Evolutionary conservation across 2,329 filamentous ascomycete genomes (phyloP).

Genomic region (Pseudogymnoascus sp.): DNA sequence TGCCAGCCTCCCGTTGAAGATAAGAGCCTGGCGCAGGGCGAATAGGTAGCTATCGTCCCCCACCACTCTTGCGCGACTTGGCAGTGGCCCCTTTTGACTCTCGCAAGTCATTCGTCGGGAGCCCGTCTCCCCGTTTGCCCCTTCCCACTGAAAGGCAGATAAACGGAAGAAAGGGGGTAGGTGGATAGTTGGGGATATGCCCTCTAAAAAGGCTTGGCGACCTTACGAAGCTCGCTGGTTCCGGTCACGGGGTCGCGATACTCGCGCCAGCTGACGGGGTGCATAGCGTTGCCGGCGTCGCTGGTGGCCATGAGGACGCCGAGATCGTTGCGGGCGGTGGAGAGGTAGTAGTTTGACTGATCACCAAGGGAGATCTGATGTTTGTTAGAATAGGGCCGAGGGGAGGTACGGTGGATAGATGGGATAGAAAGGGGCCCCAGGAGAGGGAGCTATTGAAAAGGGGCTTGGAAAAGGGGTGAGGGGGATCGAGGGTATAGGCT

Average conservation of each 20-base stretch:
- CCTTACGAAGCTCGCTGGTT: slow-evolving; percentile 71
- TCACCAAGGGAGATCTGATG: slow-evolving; percentile 76
- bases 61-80: neutral
- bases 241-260: slow-evolving; percentile 79
- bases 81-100: neutral
- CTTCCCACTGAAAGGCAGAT: neutral
- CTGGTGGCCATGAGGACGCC: slow-evolving; percentile 91
- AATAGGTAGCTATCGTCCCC: neutral
- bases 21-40: neutral
- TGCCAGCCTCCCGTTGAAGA: neutral
- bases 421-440: neutral
- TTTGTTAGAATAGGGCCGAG: neutral
- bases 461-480: neutral
- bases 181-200: neutral
- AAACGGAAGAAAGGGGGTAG: neutral
- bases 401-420: neutral
- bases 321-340: slow-evolving; percentile 81
- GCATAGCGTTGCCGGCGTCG: slow-evolving; percentile 82
- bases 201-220: slow-evolving; percentile 78
- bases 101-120: neutral
- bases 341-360: slow-evolving; percentile 91
- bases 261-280: slow-evolving; percentile 90
- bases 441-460: neutral
- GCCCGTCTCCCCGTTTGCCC: neutral
- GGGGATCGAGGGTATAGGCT: neutral